Evolutionary conservation across 192 early-diverging fungal species (phyloP), one percentile per base, ranked within the genome.

Genomic region (Coemansia javaensis): DNA sequence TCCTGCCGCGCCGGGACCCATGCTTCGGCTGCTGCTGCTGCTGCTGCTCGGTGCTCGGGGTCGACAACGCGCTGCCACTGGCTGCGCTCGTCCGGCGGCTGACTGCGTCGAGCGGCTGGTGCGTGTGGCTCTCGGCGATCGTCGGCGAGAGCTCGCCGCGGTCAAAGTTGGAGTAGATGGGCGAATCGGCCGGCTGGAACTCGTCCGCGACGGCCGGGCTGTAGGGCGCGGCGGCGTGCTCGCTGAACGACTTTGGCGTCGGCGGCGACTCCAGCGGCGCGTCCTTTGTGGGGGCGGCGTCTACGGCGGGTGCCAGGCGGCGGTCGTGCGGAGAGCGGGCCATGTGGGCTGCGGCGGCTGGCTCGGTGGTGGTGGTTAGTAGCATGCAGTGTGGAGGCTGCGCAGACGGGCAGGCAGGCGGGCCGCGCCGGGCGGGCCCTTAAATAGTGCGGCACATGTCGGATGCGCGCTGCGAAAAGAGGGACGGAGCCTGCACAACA

Each of bases 241-340:
- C 49, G 33, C 24, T 56, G 46, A 68, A 68, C 8, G 66, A 68
- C 12, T 47, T 60, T 20, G 66, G 66, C 30, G 66, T 68, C 7
- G 58, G 66, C 23, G 66, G 66, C 9, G 47, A 20, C 24, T 38
- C 32, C n/a, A 49, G 33, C 14, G 47, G 37, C 10, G 25, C 18
- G 11, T 50, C 16, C 47, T 50, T 23, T 15, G 35, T 40, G 20
- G 34, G 38, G 8, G 35, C 18, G n/a, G 37, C 34, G 25, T 13
- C 40, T 40, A 8, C 14, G 23, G 18, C 45, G 38, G 23, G 55
- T 17, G n/a, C 18, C 55, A 42, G 48, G n/a, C n/a, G n/a, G n/a
- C n/a, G n/a, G n/a, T n/a, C n/a, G n/a, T n/a, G n/a, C n/a, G n/a
- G n/a, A n/a, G n/a, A n/a, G n/a, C n/a, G n/a, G n/a, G n/a, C n/a